A percentile compares a stretch with the other conserved stretches of the same genome.
Conservation (phyloP, 1,284 basidiomycete species). For the Ustilago shanxiensis region DNA sequence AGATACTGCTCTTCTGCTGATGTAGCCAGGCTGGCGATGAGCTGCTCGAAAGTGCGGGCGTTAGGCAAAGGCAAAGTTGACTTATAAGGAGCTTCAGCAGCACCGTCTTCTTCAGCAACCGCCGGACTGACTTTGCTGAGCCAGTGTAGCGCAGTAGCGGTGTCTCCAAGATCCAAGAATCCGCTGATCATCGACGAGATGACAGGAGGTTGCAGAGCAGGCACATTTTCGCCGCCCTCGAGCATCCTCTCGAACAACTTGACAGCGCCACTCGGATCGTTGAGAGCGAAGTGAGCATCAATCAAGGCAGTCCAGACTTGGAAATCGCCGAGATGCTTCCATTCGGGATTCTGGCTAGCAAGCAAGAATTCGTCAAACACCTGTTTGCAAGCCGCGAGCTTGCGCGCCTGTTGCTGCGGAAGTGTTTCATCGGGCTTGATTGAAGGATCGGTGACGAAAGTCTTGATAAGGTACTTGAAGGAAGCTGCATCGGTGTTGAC, state of each 20-base stretch:
- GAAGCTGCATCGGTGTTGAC: constrained; percentile 72
- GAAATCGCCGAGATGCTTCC: constrained; percentile 65
- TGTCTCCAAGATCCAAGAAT: constrained; percentile 55
- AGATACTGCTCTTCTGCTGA: constrained; percentile 27
- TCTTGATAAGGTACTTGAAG: constrained; percentile 77
- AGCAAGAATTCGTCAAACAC: constrained; percentile 78
- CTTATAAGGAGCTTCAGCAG: background rate
- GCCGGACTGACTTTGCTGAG: constrained; percentile 42
- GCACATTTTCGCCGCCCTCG: constrained; percentile 67
- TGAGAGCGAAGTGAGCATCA: constrained; percentile 79
- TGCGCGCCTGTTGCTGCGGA: constrained; percentile 74
- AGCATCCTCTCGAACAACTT: constrained; percentile 82
- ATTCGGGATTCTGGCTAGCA: constrained; percentile 69
- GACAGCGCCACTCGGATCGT: constrained; percentile 77
- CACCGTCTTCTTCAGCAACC: background rate
- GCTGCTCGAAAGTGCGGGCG: constrained; percentile 16
- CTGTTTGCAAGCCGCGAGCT: constrained; percentile 76
- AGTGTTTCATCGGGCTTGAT: constrained; percentile 65
- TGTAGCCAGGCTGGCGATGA: constrained; percentile 18
- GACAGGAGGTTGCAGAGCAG: constrained; percentile 74
- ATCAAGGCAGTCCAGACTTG: constrained; percentile 82
- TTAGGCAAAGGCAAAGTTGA: constrained; percentile 22
- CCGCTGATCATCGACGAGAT: constrained; percentile 76
- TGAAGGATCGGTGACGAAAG: constrained; percentile 48
- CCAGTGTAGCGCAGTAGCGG: constrained; percentile 55